Base-by-base conservation (phyloP, 2,329 filamentous ascomycete genomes). In the Penicillium freii region DNA sequence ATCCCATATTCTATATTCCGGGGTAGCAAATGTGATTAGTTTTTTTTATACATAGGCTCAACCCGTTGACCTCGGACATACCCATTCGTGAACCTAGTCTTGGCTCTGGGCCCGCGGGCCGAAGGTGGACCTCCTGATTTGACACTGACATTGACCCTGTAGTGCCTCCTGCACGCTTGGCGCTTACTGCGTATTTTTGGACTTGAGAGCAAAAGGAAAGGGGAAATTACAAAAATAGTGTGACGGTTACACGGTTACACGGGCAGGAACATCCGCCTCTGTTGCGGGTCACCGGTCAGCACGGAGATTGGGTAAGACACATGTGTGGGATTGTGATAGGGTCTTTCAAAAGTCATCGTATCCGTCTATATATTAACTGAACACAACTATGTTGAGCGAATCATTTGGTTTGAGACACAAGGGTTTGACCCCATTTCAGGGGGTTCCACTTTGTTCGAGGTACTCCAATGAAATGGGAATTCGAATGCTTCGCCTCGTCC, bases 381-480 rank as follows among this genome's bases (percentile, higher is more conserved):
- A 31, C 10, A n/a, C 13, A n/a, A 38, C 36, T 38, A 11, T 39
- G 1, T 38, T 2, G 4, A 21, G 21, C 43, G 25, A 46, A 46
- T 45, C n/a, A 19, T 5, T 29, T 11, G 8, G 2, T 10, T 10
- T 31, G 27, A 46, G 9, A 21, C 17, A 19, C 17, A 44, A 23
- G 19, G 45, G 13, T 25, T 47, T 25, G 19, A 31, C 21, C 50
- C 50, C 39, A 25, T 21, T 25, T 44, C 9, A 31, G 19, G 33
- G 33, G 49, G 49, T 29, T 38, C 23, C 27, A 21, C 38, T 23
- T 23, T 39, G 15, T n/a, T 21, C 15, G 1, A 36, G 5, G 1
- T 23, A 56, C 53, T 55, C 53, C 53, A 56, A 56, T 56, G 23
- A 56, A 17, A 45, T 6, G n/a, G 3, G 3, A 39, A 17, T 23